Conservation (phyloP, 768 basidiomycete genomes). For the Steccherinum ochraceum region DNA sequence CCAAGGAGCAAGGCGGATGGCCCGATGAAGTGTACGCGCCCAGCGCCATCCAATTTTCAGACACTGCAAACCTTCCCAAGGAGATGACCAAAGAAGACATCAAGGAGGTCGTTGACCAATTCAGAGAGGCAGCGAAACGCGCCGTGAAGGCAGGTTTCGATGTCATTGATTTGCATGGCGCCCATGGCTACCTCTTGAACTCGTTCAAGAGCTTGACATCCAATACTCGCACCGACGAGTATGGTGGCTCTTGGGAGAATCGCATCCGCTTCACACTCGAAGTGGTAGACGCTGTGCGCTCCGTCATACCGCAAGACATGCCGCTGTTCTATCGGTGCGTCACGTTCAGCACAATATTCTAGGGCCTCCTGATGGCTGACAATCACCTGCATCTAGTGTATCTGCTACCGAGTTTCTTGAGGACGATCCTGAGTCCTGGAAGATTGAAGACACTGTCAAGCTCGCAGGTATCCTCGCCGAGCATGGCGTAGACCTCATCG, state of each 20-base stretch:
- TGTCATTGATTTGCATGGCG: slow-evolving; percentile 21
- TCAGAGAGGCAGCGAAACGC: slow-evolving; percentile 42
- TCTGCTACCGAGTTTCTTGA: slow-evolving; percentile 75
- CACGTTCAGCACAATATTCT: too few relatives aligned
- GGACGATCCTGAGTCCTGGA: slow-evolving; percentile 61
- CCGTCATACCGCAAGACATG: slow-evolving; percentile 49
- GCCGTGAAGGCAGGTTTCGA: slow-evolving; percentile 48
- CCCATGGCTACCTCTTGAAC: slow-evolving; percentile 20
- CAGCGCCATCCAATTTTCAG: slow-evolving; percentile 38
- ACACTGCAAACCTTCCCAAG: slow-evolving; percentile 44
- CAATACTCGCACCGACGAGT: slow-evolving; percentile 40
- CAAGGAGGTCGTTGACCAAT: slow-evolving; percentile 49
- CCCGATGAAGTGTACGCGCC: slow-evolving; percentile 37
- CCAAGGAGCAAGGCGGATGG: slow-evolving; percentile 34
- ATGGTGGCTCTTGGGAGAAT: slow-evolving; percentile 46
- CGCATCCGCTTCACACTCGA: slow-evolving; percentile 53
- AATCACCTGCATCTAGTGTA: too few relatives aligned
- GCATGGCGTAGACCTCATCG: slow-evolving; percentile 70
- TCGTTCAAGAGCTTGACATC: slow-evolving; percentile 30
- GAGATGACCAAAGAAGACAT: slow-evolving; percentile 54
- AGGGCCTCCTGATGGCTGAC: too few relatives aligned
- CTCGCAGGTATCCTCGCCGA: slow-evolving; percentile 52
- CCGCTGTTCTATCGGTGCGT: slow-evolving; percentile 67
- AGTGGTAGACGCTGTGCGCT: slow-evolving; percentile 57
- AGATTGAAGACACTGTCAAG: slow-evolving; percentile 57